phyloP scores from a whole-genome alignment of 768 basidiomycete genomes.

The Termitomyces sp. region DNA sequence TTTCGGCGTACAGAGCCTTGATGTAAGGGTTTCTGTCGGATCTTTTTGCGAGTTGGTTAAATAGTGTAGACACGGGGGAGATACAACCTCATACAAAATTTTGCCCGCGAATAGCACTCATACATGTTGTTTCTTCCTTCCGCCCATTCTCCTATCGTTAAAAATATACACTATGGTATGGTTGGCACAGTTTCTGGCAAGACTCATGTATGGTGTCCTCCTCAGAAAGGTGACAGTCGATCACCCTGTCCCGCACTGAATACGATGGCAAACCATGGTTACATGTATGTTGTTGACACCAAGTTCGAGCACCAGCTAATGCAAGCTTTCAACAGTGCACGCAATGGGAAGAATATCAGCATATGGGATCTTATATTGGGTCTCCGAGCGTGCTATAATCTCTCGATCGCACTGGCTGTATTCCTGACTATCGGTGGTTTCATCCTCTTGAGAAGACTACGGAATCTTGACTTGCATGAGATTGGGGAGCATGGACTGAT shows the following conservation, averaged over 20 bases:
- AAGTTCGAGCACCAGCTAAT: background rate
- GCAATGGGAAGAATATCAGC: background rate
- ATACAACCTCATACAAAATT: background rate
- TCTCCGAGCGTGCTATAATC: background rate
- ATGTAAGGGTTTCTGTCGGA: too few species aligned
- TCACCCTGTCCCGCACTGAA: background rate
- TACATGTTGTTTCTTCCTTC: background rate
- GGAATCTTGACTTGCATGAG: background rate
- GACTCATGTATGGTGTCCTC: background rate
- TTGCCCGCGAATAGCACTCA: background rate
- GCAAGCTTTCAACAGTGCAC: background rate
- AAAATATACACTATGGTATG: background rate
- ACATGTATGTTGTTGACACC: background rate
- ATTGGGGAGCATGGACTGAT: background rate
- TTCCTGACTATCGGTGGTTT: background rate
- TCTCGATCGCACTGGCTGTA: background rate
- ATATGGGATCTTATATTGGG: background rate
- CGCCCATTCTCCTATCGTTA: too few species aligned
- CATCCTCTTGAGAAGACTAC: background rate
- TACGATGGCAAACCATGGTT: background rate
- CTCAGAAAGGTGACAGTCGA: background rate
- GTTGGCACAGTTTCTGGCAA: background rate
- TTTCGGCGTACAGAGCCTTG: too few species aligned
- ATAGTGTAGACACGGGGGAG: background rate
- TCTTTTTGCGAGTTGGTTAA: background rate